Conservation (phyloP, 257 asterid genomes). For the Solanum neorickii region DNA sequence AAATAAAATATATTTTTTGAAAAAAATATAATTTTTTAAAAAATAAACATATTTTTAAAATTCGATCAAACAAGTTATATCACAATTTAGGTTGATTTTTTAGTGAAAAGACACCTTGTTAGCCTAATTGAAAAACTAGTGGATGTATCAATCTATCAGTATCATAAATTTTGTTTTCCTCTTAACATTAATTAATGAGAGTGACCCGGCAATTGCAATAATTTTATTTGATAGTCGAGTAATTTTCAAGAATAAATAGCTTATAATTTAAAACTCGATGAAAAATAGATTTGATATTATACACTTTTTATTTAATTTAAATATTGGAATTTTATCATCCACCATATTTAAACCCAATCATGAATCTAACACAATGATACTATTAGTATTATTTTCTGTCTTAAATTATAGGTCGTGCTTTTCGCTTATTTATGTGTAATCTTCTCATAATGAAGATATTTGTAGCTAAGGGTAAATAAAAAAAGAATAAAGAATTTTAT, state of each 20-base stretch:
- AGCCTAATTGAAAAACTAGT: not conserved
- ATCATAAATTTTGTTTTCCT: not conserved
- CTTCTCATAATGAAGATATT: not conserved
- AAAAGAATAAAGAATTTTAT: no score
- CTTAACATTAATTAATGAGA: not conserved
- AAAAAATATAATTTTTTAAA: no score
- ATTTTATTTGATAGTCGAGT: not conserved
- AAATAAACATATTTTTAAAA: no score
- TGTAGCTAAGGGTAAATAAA: not conserved
- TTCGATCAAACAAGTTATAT: no score
- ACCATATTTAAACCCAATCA: not conserved
- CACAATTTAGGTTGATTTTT: not conserved
- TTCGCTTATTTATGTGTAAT: no score
- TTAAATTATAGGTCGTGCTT: no score
- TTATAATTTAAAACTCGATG: not conserved
- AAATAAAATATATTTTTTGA: no score
- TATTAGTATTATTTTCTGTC: not conserved
- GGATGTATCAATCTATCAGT: not conserved
- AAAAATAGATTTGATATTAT: not conserved
- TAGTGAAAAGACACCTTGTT: not conserved
- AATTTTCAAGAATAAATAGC: no score
- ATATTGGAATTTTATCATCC: not conserved
- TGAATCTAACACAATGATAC: not conserved
- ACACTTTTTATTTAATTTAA: not conserved
- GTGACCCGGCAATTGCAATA: not conserved